Evolutionary conservation across 352 stramenopile genomes (phyloP).

Genomic region (Bremia lactucae): DNA sequence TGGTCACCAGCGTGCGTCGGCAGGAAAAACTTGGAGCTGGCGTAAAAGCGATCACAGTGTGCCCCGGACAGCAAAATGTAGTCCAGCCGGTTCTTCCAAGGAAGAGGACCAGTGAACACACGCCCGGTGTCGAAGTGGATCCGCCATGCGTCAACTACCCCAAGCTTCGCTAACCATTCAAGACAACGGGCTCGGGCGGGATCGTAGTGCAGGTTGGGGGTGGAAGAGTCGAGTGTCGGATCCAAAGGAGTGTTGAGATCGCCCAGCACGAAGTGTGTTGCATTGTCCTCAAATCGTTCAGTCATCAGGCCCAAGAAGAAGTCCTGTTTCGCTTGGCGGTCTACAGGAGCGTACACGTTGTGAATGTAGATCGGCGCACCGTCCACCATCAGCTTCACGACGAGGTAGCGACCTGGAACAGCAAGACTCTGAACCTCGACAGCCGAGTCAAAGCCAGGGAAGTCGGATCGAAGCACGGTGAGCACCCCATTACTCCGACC

Average conservation of each 20-base stretch:
- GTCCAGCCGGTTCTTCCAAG: not conserved
- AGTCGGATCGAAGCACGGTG: not conserved
- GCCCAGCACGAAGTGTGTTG: not conserved
- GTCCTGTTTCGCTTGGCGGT: not conserved
- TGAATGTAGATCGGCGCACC: not conserved
- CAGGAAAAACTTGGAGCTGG: not conserved
- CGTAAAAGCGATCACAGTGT: not conserved
- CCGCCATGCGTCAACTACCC: not conserved
- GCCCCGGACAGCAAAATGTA: not conserved
- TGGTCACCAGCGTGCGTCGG: not conserved
- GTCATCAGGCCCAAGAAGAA: not conserved
- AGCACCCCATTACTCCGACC: not conserved
- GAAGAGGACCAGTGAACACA: not conserved
- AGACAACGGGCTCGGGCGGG: not conserved
- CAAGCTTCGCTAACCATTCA: not conserved
- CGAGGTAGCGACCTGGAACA: not conserved
- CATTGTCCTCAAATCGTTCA: not conserved
- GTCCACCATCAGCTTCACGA: not conserved
- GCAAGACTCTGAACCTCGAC: not conserved
- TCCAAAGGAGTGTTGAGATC: not conserved
- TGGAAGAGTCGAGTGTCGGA: not conserved
- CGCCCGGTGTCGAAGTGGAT: not conserved
- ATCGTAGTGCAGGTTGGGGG: not conserved
- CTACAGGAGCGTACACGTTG: not conserved
- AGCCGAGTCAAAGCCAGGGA: not conserved